These are phyloP conservation scores for Fusarium miscanthi DNA, from an alignment of 2,329 filamentous ascomycete species.

Conservation along the genomic window DNA sequence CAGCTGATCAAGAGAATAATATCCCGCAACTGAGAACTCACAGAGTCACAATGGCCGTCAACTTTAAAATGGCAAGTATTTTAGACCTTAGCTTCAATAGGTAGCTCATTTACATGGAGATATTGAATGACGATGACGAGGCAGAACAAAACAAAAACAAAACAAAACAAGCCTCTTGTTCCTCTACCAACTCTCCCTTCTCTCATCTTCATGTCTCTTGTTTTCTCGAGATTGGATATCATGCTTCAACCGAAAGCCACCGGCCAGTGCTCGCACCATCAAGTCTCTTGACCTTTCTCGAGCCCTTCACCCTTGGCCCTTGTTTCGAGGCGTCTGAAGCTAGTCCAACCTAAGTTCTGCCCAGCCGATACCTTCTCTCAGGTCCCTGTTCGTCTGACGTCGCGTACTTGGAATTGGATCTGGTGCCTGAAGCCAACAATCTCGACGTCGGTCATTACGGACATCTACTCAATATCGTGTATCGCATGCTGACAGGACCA, in stretches of 20 bases:
- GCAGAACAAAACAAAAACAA: not conserved
- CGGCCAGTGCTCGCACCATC: slow-evolving; percentile 32
- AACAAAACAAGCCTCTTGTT: slow-evolving; percentile 8
- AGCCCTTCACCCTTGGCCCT: slow-evolving; percentile 16
- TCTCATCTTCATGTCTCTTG: slow-evolving; percentile 4
- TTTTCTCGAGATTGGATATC: slow-evolving; percentile 32
- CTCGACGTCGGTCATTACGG: not conserved
- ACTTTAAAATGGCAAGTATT: not conserved
- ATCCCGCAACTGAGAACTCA: slow-evolving; percentile 11
- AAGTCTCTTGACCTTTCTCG: slow-evolving; percentile 10
- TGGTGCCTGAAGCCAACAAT: slow-evolving; percentile 15
- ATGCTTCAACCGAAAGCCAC: slow-evolving; percentile 29
- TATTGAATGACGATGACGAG: slow-evolving; percentile 10
- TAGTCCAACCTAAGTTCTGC: slow-evolving; percentile 19
- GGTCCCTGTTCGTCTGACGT: slow-evolving; percentile 11
- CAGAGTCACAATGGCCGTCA: not conserved
- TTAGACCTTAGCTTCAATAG: not conserved
- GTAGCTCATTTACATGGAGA: not conserved
- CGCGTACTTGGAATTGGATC: slow-evolving; percentile 12
- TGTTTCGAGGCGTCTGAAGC: slow-evolving; percentile 30
- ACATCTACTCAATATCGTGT: slow-evolving; percentile 7
- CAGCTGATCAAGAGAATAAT: slow-evolving; percentile 8
- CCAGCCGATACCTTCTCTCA: slow-evolving; percentile 19
- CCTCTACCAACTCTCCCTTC: not conserved
- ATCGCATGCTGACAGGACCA: slow-evolving; percentile 4